phyloP scores from a whole-genome alignment of 305 asterid species.

The Striga hermonthica region DNA sequence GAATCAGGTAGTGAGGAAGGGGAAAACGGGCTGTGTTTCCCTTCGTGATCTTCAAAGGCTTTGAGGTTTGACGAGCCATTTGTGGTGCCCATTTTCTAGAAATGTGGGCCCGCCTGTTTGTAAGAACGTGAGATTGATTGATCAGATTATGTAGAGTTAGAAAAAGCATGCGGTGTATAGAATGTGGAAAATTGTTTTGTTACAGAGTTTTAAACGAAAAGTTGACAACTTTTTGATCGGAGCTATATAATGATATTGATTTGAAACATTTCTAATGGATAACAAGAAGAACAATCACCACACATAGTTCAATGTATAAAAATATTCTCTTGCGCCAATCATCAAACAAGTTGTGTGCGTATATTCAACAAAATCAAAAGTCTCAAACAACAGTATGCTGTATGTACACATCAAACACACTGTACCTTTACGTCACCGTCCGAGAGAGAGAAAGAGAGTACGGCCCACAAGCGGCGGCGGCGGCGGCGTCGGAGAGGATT shows the following conservation, averaged over 20 bases:
- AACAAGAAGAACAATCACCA: no score
- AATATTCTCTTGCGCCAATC: neutral
- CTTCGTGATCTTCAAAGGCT: constrained; percentile 11
- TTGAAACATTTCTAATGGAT: no score
- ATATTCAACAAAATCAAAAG: neutral
- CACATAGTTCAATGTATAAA: no score
- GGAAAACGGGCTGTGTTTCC: constrained; percentile 30
- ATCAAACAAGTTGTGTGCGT: constrained; percentile 1
- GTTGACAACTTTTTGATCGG: no score
- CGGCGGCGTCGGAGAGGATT: constrained; percentile 5
- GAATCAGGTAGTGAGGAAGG: constrained; percentile 31
- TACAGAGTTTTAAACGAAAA: no score
- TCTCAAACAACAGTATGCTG: neutral
- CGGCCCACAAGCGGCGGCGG: constrained; percentile 13
- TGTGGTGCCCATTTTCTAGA: constrained; percentile 37
- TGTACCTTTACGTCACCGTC: neutral
- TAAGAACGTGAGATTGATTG: no score
- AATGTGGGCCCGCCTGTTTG: neutral
- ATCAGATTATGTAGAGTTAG: no score
- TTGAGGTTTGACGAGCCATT: constrained; percentile 29
- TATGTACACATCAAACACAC: neutral
- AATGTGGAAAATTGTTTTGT: no score
- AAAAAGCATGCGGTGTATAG: no score
- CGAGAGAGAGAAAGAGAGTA: constrained; percentile 1
- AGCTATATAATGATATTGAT: no score